These are phyloP conservation scores for Metarhizium humberi DNA, from an alignment of 2,329 filamentous ascomycete genomes.

Conservation along the genomic window DNA sequence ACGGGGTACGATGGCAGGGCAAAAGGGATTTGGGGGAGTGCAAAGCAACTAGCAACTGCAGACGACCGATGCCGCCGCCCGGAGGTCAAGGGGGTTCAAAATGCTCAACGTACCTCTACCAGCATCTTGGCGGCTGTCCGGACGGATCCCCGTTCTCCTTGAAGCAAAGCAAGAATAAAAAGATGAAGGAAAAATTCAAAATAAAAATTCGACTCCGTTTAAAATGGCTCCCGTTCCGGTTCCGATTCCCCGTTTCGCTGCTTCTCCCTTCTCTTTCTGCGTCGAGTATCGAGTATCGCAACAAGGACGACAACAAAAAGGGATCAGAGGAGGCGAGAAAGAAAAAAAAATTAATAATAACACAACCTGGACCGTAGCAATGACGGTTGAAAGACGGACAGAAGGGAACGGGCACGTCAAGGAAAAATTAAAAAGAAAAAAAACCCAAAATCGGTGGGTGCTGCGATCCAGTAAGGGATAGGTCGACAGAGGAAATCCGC, in stretches of 20 bases:
- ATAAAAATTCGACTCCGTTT: background rate
- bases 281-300: background rate
- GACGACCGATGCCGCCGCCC: constrained; percentile 3
- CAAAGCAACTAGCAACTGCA: constrained; percentile 1
- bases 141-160: background rate
- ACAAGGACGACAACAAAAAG: background rate
- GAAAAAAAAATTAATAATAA: background rate
- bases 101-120: constrained; percentile 25
- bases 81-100: background rate
- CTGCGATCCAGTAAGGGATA: constrained; percentile 2
- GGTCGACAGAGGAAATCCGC: constrained; percentile 1
- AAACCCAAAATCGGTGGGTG: constrained; percentile 1
- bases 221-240: too few species aligned
- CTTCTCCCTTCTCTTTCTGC: background rate
- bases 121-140: constrained; percentile 17
- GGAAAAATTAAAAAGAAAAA: background rate
- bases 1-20: background rate
- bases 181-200: background rate
- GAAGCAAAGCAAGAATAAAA: background rate
- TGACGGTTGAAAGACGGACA: background rate
- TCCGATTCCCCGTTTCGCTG: background rate
- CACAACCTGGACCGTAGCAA: background rate
- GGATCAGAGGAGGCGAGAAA: background rate
- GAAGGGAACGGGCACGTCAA: background rate
- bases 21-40: background rate